phyloP scores from a whole-genome alignment of 2,329 filamentous ascomycete species.

The Periglandula ipomoeae region DNA sequence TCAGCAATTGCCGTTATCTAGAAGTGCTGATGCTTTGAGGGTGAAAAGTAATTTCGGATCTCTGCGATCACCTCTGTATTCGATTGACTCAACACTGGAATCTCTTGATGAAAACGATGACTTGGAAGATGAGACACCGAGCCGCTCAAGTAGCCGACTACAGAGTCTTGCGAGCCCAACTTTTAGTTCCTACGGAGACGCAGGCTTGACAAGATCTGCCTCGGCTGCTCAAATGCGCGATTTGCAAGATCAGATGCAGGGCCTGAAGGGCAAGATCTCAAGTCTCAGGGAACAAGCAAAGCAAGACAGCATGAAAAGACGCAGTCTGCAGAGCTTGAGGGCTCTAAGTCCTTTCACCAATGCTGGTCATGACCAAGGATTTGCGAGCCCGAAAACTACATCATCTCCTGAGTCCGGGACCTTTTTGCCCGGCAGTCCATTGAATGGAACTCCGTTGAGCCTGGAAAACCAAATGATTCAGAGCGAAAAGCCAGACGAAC shows the following conservation, averaged over 20 bases:
- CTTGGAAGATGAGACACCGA: conserved; percentile 16
- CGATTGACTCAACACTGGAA: conserved; percentile 37
- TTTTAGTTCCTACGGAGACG: conserved; percentile 31
- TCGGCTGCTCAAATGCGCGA: conserved; percentile 66
- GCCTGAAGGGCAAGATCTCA: conserved; percentile 77
- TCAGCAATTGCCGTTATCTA: conserved; percentile 35
- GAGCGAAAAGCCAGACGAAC: neutral
- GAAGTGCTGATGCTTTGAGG: conserved; percentile 33
- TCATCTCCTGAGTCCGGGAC: conserved; percentile 10
- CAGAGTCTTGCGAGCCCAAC: conserved; percentile 36
- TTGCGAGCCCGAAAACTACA: conserved; percentile 11
- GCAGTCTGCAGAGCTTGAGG: conserved; percentile 66
- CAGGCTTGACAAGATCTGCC: conserved; percentile 52
- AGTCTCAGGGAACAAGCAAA: conserved; percentile 68
- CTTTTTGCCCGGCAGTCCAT: neutral
- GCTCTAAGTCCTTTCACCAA: conserved; percentile 73
- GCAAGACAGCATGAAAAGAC: conserved; percentile 68
- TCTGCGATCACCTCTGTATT: conserved; percentile 28
- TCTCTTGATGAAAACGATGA: conserved; percentile 42
- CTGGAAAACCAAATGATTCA: neutral
- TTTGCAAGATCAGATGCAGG: conserved; percentile 77
- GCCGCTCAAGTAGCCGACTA: conserved; percentile 23
- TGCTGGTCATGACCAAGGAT: conserved; percentile 33
- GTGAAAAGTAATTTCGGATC: conserved; percentile 17
- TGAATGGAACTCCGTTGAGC: neutral